phyloP scores from a whole-genome alignment of 75 land plant genomes.

The Cupressus sempervirens region DNA sequence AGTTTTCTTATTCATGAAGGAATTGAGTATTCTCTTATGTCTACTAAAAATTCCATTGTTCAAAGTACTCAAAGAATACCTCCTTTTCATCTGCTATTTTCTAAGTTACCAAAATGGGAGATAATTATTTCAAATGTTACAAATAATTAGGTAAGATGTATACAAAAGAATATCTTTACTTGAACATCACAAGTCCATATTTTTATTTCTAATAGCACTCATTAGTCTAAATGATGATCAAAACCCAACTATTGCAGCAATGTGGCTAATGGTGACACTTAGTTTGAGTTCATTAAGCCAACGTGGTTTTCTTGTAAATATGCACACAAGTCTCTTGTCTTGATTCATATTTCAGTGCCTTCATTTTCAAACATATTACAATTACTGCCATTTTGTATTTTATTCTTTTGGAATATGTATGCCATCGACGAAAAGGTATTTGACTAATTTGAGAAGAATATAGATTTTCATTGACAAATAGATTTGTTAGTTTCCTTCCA shows the following conservation, averaged over 20 bases:
- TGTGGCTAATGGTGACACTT: slow-evolving; percentile 69
- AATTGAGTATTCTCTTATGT: slow-evolving; percentile 5
- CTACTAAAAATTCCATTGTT: slow-evolving; percentile 19
- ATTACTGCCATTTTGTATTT: slow-evolving; percentile 75
- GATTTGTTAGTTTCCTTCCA: too few relatives aligned
- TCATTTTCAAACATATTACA: neutral
- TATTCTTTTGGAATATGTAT: slow-evolving; percentile 46
- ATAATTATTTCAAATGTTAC: slow-evolving; percentile 78
- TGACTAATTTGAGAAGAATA: too few relatives aligned
- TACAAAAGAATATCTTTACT: neutral
- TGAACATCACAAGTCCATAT: too few relatives aligned
- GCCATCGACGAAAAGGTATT: too few relatives aligned
- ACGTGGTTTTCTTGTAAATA: slow-evolving; percentile 88
- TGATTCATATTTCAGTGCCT: neutral
- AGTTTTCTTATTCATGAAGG: slow-evolving; percentile 59
- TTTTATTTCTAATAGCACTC: too few relatives aligned
- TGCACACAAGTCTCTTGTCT: slow-evolving; percentile 85
- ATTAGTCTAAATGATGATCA: too few relatives aligned
- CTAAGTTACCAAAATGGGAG: slow-evolving; percentile 89
- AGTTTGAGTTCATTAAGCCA: slow-evolving; percentile 96
- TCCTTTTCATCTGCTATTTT: slow-evolving; percentile 49
- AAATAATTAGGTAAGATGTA: slow-evolving; percentile 82
- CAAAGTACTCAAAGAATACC: slow-evolving; percentile 20
- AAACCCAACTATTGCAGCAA: slow-evolving; percentile 67
- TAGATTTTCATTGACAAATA: too few relatives aligned